These are phyloP conservation scores for Solanum bulbocastanum DNA, from an alignment of 257 asterid genomes.

Conservation along the genomic window DNA sequence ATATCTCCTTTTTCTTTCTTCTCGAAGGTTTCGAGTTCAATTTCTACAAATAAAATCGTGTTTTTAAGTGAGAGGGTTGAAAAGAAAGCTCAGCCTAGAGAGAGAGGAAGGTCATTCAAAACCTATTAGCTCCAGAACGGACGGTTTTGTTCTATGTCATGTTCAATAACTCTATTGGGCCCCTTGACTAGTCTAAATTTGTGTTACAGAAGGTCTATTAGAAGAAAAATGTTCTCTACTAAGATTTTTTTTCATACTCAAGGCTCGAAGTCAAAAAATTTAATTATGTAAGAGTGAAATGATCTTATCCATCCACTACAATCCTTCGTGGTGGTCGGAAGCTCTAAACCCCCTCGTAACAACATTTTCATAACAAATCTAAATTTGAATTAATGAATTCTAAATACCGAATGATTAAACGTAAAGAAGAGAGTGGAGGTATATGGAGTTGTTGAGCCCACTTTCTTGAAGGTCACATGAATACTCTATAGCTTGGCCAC, in stretches of 20 bases:
- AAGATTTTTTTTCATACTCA: background rate
- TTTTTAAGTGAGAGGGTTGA: background rate
- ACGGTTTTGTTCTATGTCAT: background rate
- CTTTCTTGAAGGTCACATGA: background rate
- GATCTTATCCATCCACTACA: background rate
- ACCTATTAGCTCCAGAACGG: background rate
- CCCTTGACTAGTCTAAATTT: background rate
- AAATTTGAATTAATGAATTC: background rate
- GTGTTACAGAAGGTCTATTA: background rate
- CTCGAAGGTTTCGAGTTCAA: background rate
- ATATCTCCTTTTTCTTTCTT: background rate
- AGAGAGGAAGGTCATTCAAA: background rate
- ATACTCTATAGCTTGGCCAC: background rate
- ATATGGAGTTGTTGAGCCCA: background rate
- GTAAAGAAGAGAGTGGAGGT: background rate
- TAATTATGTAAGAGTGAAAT: background rate
- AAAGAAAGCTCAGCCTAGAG: background rate
- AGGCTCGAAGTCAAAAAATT: rapidly evolving
- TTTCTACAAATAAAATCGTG: background rate
- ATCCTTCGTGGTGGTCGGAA: background rate
- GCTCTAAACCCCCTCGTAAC: background rate
- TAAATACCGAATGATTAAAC: background rate
- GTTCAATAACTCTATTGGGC: background rate
- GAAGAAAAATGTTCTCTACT: background rate
- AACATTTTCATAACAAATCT: background rate